Evolutionary conservation across 75 land plant genomes (phyloP), one percentile per base, ranked within the genome.

Genomic region (Pseudotsuga menziesii): DNA sequence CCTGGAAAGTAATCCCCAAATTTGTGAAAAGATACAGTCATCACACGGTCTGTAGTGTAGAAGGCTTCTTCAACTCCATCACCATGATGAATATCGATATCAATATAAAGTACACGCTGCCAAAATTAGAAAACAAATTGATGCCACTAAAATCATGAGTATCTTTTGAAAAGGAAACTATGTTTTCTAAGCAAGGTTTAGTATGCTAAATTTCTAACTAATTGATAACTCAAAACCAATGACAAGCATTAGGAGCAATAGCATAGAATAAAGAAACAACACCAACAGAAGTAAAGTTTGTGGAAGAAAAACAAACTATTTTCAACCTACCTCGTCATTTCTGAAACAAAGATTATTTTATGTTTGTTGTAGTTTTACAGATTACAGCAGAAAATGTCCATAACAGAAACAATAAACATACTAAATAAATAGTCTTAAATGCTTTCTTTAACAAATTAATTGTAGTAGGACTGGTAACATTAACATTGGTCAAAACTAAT

Each of bases 41-140:
- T 84, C 36, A 84, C 85, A 22, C 85, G 66, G 56, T 84, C 79
- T 20, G 83, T 84, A 48, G 86, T 77, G 61, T 84, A 84, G 58
- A 84, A 84, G 29, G 86, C 86, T 69, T 84, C 86, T 72, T 84
- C 86, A 27, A 84, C 86, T 19, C 86, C 86, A 81, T 84, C 86
- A 56, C 86, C 86, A 39, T 84, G 86, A 72, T 84, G 86, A 22
- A 84, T 78, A 57, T 84, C 86, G 58, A 83, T 83, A 60, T 83
- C 84, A 44, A 83, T 26, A 55, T 83, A 83, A n/a, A 83, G 61
- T 4, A 84, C 86, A 57, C 83, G 69, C 81, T 83, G 81, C 27
- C 71, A 69, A 63, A 63, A 39, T 23, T 67, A 72, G 56, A 60
- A 60, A 60, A 60, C 61, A 60, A 60, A 60, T 60, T 20, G 23